Evolutionary conservation across 2,329 filamentous ascomycete genomes (phyloP).

Genomic region (Tothia fuscella): DNA sequence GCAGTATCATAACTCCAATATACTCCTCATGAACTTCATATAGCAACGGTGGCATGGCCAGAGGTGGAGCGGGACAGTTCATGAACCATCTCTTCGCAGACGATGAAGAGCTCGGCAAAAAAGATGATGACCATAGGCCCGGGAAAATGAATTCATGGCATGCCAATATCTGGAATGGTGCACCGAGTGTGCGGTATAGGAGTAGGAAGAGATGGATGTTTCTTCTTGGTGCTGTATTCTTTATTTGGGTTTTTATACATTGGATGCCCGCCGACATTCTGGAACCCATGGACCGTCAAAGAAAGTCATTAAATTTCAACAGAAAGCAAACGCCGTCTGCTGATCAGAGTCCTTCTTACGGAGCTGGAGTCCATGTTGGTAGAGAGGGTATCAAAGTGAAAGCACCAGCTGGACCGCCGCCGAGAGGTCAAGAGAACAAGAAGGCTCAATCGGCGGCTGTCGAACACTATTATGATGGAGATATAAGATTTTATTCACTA

Average conservation of each 20-base stretch:
- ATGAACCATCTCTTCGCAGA: neutral
- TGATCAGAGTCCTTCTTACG: neutral
- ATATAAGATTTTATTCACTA: constrained; percentile 56
- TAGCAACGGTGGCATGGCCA: constrained; percentile 2
- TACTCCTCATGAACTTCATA: no score
- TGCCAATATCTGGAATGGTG: neutral
- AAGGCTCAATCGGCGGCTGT: neutral
- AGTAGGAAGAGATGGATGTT: constrained; percentile 4
- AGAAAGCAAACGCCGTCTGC: no score
- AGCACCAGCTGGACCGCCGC: constrained; percentile 4
- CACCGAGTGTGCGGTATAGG: neutral
- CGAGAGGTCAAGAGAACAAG: neutral
- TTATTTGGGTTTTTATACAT: constrained; percentile 3
- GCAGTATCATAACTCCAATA: no score
- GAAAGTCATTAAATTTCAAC: no score
- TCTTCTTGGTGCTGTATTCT: neutral
- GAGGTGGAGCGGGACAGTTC: constrained; percentile 6
- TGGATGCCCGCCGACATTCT: constrained; percentile 4
- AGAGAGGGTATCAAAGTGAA: neutral
- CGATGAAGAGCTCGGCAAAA: constrained; percentile 10
- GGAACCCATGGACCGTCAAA: neutral
- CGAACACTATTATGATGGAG: constrained; percentile 51
- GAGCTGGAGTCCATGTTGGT: neutral
- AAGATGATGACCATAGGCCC: constrained; percentile 7
- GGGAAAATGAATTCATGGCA: neutral